Evolutionary conservation across 768 basidiomycete genomes (phyloP).

Genomic region (Phylloporus sp.): DNA sequence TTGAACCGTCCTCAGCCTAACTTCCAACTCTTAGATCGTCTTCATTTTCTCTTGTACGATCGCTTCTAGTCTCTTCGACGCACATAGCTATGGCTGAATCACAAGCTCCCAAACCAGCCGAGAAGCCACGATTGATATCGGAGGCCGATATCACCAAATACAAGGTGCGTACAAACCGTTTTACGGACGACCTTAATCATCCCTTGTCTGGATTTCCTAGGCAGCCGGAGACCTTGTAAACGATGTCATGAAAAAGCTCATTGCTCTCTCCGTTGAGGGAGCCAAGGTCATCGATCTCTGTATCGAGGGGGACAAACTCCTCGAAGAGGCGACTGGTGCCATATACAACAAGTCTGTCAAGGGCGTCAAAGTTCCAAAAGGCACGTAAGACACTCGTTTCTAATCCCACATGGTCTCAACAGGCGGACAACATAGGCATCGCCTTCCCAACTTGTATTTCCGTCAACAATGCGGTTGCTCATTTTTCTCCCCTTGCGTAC

Average conservation of each 20-base stretch:
- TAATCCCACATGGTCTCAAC: conserved; percentile 6
- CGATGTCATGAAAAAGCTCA: conserved; percentile 79
- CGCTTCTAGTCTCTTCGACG: conserved; percentile 4
- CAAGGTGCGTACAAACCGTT: conserved; percentile 49
- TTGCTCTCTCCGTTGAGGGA: conserved; percentile 72
- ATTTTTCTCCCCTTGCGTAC: conserved; percentile 94
- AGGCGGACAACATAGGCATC: conserved; percentile 50
- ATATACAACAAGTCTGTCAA: conserved; percentile 92
- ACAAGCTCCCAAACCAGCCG: conserved; percentile 42
- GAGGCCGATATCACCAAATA: conserved; percentile 84
- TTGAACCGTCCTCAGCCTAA: neutral
- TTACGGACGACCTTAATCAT: conserved; percentile 17
- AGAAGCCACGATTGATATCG: conserved; percentile 52
- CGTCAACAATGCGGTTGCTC: conserved; percentile 92
- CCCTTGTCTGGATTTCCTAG: conserved; percentile 36
- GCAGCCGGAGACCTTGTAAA: conserved; percentile 90
- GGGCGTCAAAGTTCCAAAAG: conserved; percentile 84
- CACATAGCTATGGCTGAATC: conserved; percentile 54
- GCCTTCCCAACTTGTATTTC: conserved; percentile 94
- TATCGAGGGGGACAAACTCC: conserved; percentile 87
- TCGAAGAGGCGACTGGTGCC: conserved; percentile 78
- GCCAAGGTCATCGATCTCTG: conserved; percentile 90
- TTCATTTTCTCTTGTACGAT: conserved; percentile 5
- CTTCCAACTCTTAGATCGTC: conserved; percentile 4
- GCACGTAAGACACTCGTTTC: conserved; percentile 39